phyloP scores from a whole-genome alignment of 2,329 filamentous ascomycete genomes.

The Ceratocystis eucalypticola region DNA sequence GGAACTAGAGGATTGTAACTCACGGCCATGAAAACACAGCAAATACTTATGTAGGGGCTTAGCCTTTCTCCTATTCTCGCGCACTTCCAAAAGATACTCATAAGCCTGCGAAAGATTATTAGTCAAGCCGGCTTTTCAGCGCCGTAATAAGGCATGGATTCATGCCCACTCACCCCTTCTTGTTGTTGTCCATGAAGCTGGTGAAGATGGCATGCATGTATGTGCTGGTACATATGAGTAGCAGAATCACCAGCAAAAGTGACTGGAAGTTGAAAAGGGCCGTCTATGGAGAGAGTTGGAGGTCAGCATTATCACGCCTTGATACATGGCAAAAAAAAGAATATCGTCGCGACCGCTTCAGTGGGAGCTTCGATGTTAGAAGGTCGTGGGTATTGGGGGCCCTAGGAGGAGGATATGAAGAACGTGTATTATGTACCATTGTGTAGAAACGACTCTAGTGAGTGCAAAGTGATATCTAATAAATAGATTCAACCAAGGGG shows the following conservation, averaged over 20 bases:
- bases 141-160: conserved; percentile 28
- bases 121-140: conserved; percentile 26
- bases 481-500: not conserved
- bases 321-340: not conserved
- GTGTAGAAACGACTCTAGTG: not conserved
- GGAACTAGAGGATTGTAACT: conserved; percentile 22
- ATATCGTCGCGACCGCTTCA: conserved; percentile 24
- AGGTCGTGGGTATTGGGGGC: not conserved
- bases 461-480: too few relatives aligned
- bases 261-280: conserved; percentile 99
- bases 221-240: conserved; percentile 89
- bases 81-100: conserved; percentile 91
- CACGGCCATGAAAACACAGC: conserved; percentile 89
- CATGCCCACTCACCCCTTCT: conserved; percentile 55
- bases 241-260: conserved; percentile 81
- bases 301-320: not conserved
- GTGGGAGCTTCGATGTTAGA: not conserved
- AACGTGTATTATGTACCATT: not conserved
- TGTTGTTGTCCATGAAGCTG: conserved; percentile 80
- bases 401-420: not conserved
- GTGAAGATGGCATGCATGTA: conserved; percentile 88
- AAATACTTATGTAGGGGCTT: conserved; percentile 90
- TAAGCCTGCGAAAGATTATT: conserved; percentile 37
- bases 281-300: conserved; percentile 42
- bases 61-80: conserved; percentile 83